Evolutionary conservation across 208 protist genomes (phyloP), one percentile per base, ranked within the genome.

Genomic region (Spongospora subterranea): DNA sequence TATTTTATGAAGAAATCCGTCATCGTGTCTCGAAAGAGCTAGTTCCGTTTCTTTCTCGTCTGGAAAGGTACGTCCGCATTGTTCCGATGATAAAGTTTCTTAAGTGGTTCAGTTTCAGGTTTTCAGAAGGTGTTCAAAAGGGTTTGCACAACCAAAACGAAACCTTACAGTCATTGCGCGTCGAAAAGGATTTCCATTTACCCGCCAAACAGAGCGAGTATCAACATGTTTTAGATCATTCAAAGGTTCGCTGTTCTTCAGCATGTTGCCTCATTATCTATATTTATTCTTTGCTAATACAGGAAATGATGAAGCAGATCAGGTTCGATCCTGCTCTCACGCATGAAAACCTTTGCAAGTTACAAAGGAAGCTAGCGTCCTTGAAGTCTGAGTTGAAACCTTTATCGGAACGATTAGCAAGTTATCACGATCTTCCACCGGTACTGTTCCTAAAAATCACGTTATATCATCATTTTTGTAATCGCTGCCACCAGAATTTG

Each of bases 351-450:
- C 71, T 82, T 35, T 82, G 40, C n/a, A n/a, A 82, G 71, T 35
- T 82, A 43, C 6, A 35, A 35, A 82, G 17, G 6, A 82, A 6
- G n/a, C 71, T 82, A 82, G 71, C 6, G 11, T 6, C 6, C 17
- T 35, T 82, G 40, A 35, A 43, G n/a, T 35, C 6, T 6, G 11
- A 82, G n/a, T 40, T 43, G 17, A 13, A 82, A 35, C 71, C 71
- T n/a, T 82, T 39, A 20, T 40, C 13, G 35, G 71, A 82, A 20
- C 71, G 71, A 6, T 17, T 82, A 6, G n/a, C 6, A n/a, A 43
- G 71, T n/a, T 82, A 82, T n/a, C 71, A 82, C 6, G 40, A 82
- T 6, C 71, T 82, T 82, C 71, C 71, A 39, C 71, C 71, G 17
- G 71, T 82, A 82, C 6, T 35, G 29, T 45, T 6, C 71, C n/a